phyloP scores from a whole-genome alignment of 73 alveolate species.

The Breviolum minutum region DNA sequence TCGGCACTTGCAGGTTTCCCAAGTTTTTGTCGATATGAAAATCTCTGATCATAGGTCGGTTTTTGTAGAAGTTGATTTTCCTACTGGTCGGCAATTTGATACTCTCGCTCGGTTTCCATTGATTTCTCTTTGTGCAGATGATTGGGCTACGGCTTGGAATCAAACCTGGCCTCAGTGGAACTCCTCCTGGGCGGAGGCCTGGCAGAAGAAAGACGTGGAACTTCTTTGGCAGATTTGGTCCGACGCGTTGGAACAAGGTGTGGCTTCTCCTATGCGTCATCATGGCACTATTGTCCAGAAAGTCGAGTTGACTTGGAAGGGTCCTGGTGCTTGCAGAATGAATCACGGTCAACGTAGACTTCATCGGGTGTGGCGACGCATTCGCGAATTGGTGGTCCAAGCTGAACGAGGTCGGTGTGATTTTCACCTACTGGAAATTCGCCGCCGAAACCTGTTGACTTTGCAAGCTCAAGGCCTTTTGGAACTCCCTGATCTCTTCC shows the following conservation, averaged over 20 bases:
- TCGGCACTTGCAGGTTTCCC: not conserved
- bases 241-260: not conserved
- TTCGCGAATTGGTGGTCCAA: not conserved
- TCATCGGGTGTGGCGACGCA: slow-evolving; percentile 27
- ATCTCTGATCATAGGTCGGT: slow-evolving; percentile 21
- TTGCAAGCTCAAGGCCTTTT: not conserved
- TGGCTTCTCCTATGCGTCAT: not conserved
- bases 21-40: not conserved
- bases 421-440: not conserved
- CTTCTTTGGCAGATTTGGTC: slow-evolving; percentile 8
- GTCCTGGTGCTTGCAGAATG: not conserved
- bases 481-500: not conserved
- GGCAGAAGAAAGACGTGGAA: not conserved
- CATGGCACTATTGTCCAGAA: not conserved
- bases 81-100: not conserved
- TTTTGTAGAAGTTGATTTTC: not conserved
- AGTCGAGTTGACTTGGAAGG: not conserved
- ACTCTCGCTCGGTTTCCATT: slow-evolving; percentile 10
- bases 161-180: not conserved
- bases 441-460: not conserved
- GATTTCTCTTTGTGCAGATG: not conserved
- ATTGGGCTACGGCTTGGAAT: not conserved
- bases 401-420: not conserved
- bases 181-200: not conserved
- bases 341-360: not conserved